Percentiles rank a stretch among this genome's conserved stretches.
These are phyloP conservation scores for Nicotiana obtusifolia DNA, from an alignment of 257 asterid genomes.

Conservation along the genomic window DNA sequence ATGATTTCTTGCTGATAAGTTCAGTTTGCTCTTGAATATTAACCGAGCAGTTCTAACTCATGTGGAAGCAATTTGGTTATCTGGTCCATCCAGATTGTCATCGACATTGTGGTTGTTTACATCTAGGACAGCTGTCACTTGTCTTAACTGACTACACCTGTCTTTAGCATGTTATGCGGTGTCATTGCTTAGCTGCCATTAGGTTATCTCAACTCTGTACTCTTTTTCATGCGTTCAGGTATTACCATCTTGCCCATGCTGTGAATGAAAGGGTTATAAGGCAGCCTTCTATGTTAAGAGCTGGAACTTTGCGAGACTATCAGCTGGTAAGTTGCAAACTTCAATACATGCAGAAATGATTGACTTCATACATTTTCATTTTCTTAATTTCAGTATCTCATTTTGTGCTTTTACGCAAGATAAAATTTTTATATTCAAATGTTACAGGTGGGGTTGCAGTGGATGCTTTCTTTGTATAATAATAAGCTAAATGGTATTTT, in stretches of 20 bases:
- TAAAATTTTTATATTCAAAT: constrained; percentile 19
- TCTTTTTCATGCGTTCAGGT: constrained; percentile 40
- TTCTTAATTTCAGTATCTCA: neutral
- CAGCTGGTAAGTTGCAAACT: constrained; percentile 67
- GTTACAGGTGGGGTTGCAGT: constrained; percentile 97
- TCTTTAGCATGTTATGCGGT: neutral
- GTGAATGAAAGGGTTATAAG: constrained; percentile 86
- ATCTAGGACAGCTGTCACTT: neutral
- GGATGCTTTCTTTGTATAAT: constrained; percentile 98
- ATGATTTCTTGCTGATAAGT: neutral
- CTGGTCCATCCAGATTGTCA: neutral
- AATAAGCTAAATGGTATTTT: constrained; percentile 95
- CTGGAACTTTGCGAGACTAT: constrained; percentile 93
- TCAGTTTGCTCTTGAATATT: constrained; percentile 1
- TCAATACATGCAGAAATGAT: constrained; percentile 6
- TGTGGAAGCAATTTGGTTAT: neutral
- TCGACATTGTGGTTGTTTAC: constrained; percentile 3
- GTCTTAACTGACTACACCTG: neutral
- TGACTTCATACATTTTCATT: neutral
- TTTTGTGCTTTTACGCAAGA: constrained; percentile 9
- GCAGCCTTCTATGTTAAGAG: constrained; percentile 97
- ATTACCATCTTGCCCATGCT: constrained; percentile 97
- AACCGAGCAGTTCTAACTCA: neutral
- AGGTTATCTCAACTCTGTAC: neutral
- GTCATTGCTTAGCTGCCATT: neutral